These are phyloP conservation scores for Cladophialophora exuberans DNA, from an alignment of 2,329 filamentous ascomycete species.

Conservation along the genomic window DNA sequence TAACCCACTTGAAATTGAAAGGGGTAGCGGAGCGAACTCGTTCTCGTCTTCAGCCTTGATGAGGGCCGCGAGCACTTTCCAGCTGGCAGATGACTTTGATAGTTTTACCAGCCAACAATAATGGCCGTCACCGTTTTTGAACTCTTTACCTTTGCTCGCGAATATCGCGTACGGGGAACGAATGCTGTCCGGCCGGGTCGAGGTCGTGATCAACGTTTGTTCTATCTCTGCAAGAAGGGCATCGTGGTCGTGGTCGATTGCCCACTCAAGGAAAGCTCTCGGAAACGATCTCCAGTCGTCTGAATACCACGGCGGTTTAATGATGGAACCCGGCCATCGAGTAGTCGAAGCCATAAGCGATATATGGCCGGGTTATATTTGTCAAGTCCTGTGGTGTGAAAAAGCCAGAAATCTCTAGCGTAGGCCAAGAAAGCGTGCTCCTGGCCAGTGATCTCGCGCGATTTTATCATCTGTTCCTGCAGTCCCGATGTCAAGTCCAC, in stretches of 20 bases:
- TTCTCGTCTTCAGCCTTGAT: too few relatives aligned
- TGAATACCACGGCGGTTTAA: constrained; percentile 3
- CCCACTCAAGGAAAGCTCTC: neutral
- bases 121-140: neutral
- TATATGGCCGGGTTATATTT: neutral
- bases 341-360: constrained; percentile 1
- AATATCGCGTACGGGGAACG: too few relatives aligned
- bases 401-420: constrained; percentile 11
- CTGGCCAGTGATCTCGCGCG: neutral
- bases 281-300: neutral
- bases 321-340: neutral
- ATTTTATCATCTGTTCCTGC: neutral
- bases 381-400: constrained; percentile 2
- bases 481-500: neutral
- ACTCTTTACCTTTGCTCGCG: too few relatives aligned
- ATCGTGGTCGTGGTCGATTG: constrained; percentile 1
- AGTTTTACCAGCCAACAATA: neutral
- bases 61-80: too few relatives aligned
- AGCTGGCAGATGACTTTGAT: too few relatives aligned
- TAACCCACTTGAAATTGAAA: too few relatives aligned
- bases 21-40: neutral
- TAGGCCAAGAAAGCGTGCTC: constrained; percentile 12
- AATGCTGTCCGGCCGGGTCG: too few relatives aligned
- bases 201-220: too few relatives aligned
- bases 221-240: neutral